These are phyloP conservation scores for Eutypella sp. DNA, from an alignment of 2,329 filamentous ascomycete species.

Conservation along the genomic window DNA sequence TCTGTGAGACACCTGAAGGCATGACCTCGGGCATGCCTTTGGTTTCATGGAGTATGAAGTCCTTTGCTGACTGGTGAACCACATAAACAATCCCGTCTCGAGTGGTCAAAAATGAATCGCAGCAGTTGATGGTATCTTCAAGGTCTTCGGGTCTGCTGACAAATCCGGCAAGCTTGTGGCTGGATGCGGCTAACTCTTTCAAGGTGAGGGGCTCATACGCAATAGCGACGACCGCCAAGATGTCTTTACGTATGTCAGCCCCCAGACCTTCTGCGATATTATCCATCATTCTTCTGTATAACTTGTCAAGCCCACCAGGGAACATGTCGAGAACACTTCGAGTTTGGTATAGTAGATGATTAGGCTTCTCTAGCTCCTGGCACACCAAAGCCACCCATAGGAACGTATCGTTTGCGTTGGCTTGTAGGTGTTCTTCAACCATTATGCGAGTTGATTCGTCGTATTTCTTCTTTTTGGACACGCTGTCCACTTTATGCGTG, in stretches of 20 bases:
- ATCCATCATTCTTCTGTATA: not conserved
- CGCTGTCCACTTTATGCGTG: slow-evolving; percentile 19
- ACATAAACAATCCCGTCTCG: not conserved
- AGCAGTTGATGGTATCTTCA: not conserved
- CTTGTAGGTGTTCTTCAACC: not conserved
- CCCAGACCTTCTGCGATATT: not conserved
- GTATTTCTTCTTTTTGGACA: not conserved
- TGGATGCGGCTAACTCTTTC: not conserved
- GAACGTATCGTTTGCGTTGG: slow-evolving; percentile 34
- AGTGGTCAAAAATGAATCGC: not conserved
- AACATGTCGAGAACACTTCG: not conserved
- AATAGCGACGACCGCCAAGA: not conserved
- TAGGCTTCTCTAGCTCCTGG: not conserved
- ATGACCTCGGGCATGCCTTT: not conserved
- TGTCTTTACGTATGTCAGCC: not conserved
- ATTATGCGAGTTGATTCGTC: not conserved
- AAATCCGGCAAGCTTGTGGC: not conserved
- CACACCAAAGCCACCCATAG: slow-evolving; percentile 14
- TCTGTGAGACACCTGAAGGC: no score
- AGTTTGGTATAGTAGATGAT: not conserved
- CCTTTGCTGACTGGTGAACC: not conserved
- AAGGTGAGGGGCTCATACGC: not conserved
- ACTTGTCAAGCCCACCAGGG: not conserved
- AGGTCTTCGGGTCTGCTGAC: not conserved
- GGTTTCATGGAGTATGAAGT: not conserved